phyloP scores from a whole-genome alignment of 257 asterid species.

The Sherardia arvensis region DNA sequence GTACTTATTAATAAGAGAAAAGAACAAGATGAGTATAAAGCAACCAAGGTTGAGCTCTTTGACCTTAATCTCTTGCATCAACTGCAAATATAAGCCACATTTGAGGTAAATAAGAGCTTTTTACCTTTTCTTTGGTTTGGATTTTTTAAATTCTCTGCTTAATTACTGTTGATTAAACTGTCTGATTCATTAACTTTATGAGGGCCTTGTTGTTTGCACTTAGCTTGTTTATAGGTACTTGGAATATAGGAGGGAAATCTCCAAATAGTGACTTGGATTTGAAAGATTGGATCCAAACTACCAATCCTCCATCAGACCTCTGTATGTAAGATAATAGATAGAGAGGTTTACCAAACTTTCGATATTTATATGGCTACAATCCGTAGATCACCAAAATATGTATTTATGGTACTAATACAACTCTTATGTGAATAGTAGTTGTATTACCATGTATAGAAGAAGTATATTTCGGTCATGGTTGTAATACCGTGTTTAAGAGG shows the following conservation, averaged over 20 bases:
- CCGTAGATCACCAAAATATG: no score
- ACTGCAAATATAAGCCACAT: background rate
- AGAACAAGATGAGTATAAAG: background rate
- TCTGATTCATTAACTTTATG: background rate
- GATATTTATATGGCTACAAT: no score
- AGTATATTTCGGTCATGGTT: no score
- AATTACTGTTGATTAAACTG: background rate
- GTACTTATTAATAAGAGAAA: background rate
- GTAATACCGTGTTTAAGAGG: no score
- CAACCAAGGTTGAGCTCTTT: background rate
- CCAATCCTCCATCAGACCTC: background rate
- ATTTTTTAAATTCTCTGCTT: background rate
- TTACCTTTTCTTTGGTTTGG: background rate
- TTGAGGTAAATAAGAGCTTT: background rate
- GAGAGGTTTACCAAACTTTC: no score
- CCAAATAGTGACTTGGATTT: background rate
- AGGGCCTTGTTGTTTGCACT: background rate
- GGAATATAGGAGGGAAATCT: conserved; percentile 4
- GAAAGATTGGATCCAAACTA: background rate
- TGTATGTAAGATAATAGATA: background rate
- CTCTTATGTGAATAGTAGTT: no score
- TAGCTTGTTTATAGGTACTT: conserved; percentile 1
- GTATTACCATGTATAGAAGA: no score
- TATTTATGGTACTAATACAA: no score
- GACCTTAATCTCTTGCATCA: background rate